These are phyloP conservation scores for Pisolithus tinctorius DNA, from an alignment of 768 basidiomycete genomes.

Conservation along the genomic window DNA sequence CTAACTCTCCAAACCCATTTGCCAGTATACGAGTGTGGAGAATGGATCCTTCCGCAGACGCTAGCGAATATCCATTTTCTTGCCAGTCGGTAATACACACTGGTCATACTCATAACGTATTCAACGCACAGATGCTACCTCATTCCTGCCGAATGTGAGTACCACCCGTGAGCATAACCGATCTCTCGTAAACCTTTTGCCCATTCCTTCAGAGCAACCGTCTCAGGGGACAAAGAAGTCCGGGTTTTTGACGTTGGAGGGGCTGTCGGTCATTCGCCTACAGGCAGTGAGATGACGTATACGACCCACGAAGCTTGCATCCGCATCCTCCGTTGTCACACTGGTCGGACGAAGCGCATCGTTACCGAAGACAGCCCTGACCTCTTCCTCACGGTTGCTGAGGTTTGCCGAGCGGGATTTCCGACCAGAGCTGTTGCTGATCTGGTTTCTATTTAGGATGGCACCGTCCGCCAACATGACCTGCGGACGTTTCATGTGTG, in stretches of 20 bases:
- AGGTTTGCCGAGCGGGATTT: slow-evolving; percentile 37
- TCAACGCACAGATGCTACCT: slow-evolving; percentile 76
- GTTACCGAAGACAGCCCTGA: slow-evolving; percentile 75
- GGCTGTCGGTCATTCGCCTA: slow-evolving; percentile 29
- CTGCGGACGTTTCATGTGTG: slow-evolving; percentile 68
- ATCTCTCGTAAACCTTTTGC: neutral
- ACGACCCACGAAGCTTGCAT: slow-evolving; percentile 40
- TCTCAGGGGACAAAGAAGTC: slow-evolving; percentile 70
- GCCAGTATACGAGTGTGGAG: slow-evolving; percentile 73
- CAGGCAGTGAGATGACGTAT: slow-evolving; percentile 41
- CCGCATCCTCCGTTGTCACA: slow-evolving; percentile 64
- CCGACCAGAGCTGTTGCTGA: slow-evolving; percentile 8
- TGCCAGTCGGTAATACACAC: slow-evolving; percentile 68
- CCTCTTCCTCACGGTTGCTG: slow-evolving; percentile 71
- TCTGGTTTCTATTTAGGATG: slow-evolving; percentile 50
- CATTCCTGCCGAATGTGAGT: slow-evolving; percentile 71
- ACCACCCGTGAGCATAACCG: slow-evolving; percentile 9
- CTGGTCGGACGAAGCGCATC: slow-evolving; percentile 67
- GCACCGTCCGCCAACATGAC: slow-evolving; percentile 84
- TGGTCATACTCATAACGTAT: slow-evolving; percentile 80
- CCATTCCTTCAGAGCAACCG: slow-evolving; percentile 48
- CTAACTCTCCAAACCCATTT: slow-evolving; percentile 2
- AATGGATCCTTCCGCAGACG: slow-evolving; percentile 39
- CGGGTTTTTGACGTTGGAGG: slow-evolving; percentile 69
- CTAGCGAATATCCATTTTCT: slow-evolving; percentile 53